Evolutionary conservation across 305 asterid species (phyloP).

Genomic region (Salvia sclarea): DNA sequence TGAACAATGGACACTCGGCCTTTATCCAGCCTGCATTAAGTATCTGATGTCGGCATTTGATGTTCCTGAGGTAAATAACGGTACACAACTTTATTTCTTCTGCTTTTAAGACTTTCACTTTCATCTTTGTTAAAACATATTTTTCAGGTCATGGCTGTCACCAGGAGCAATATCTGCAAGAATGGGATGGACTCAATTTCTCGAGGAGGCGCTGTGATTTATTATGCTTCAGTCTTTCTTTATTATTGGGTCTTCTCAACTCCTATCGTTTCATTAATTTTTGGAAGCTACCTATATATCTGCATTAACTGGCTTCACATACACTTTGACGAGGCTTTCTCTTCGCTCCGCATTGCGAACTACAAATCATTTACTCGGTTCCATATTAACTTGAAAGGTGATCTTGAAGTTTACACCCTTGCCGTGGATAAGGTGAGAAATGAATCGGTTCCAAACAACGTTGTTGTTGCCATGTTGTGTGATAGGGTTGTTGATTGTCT

Average conservation of each 20-base stretch:
- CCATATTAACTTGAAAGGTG: slow-evolving; percentile 68
- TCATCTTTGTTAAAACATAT: neutral
- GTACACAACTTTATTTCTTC: neutral
- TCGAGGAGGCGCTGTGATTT: slow-evolving; percentile 77
- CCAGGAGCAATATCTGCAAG: slow-evolving; percentile 80
- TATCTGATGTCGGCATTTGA: slow-evolving; percentile 98
- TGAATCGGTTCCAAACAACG: neutral
- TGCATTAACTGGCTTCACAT: slow-evolving; percentile 98
- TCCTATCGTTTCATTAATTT: slow-evolving; percentile 87
- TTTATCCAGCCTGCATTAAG: slow-evolving; percentile 97
- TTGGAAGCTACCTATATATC: slow-evolving; percentile 94
- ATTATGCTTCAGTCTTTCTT: slow-evolving; percentile 93
- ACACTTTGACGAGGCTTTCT: slow-evolving; percentile 98
- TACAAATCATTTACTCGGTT: slow-evolving; percentile 95
- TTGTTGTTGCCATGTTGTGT: neutral
- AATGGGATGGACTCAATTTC: slow-evolving; percentile 82
- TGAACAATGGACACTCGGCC: slow-evolving; percentile 97
- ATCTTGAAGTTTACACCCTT: slow-evolving; percentile 92
- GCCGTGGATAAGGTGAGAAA: slow-evolving; percentile 90
- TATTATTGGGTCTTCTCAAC: slow-evolving; percentile 99
- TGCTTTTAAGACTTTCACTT: neutral
- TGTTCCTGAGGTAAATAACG: slow-evolving; percentile 72
- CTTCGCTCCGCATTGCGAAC: slow-evolving; percentile 95
- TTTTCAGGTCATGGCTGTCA: slow-evolving; percentile 94
- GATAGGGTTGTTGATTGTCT: neutral